Evolutionary conservation across 768 basidiomycete species (phyloP).

Genomic region (Tephrocybe sp.): DNA sequence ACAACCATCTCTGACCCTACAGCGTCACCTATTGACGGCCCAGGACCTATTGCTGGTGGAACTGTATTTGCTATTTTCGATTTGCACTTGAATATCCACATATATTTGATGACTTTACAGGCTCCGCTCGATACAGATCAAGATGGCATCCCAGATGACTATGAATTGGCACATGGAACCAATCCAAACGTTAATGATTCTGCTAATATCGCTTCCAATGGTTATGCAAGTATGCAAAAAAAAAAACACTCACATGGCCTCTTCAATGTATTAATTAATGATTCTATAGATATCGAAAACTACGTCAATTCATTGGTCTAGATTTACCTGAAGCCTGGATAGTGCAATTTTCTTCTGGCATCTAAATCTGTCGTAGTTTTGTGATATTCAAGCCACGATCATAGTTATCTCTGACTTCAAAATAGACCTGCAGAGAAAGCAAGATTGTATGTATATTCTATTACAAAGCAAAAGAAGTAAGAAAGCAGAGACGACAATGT

Average conservation of each 20-base stretch:
- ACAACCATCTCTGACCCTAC: slow-evolving; percentile 28
- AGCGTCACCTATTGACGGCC: slow-evolving; percentile 26
- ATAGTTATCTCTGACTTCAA: background rate
- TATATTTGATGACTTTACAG: slow-evolving; percentile 9
- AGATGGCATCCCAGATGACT: slow-evolving; percentile 32
- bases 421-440: background rate
- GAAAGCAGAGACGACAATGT: slow-evolving; percentile 1
- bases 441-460: background rate
- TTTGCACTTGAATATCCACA: background rate
- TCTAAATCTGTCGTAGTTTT: no score
- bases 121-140: slow-evolving; percentile 26
- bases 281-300: slow-evolving; percentile 31
- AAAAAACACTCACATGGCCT: background rate
- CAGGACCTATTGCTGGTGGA: slow-evolving; percentile 28
- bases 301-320: slow-evolving; percentile 31
- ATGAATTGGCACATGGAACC: slow-evolving; percentile 29
- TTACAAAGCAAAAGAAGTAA: slow-evolving; percentile 12
- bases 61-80: slow-evolving; percentile 18
- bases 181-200: slow-evolving; percentile 29
- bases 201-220: slow-evolving; percentile 28
- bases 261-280: background rate
- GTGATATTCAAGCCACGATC: background rate
- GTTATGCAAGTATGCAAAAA: slow-evolving; percentile 24
- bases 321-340: background rate
- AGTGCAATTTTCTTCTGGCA: no score